Evolutionary conservation across 2,329 filamentous ascomycete genomes (phyloP), one percentile per base, ranked within the genome.

Genomic region (Sporothrix euskadiensis): DNA sequence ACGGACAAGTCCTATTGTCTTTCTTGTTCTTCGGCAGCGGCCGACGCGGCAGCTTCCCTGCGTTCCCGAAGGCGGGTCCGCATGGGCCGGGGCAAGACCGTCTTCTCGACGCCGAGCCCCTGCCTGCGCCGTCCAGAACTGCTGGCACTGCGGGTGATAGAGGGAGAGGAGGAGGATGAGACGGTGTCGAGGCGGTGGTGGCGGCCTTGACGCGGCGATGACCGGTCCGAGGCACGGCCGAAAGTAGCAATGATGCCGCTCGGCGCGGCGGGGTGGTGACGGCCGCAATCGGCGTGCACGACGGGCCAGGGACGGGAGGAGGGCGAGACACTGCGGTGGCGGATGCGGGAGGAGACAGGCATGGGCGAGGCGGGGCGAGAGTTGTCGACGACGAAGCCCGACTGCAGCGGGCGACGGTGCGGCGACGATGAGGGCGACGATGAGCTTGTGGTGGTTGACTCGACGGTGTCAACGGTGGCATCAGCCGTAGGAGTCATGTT

Each of bases 31-130:
- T 19, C 47, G 30, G 35, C 63, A 22, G 35, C 61, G 12, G 52
- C 63, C 12, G 39, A 57, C 3, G 61, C 71, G 26, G 80, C 83
- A 85, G 76, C 84, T 83, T 77, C 84, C 77, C 77, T 79, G 76
- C 75, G 78, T 75, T 76, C 77, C 73, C 69, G 79, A 78, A 56
- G 57, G 2, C 52, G 82, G 80, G 75, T 72, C 14, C 70, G 72
- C 65, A 73, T 72, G 14, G 74, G 66, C 16, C 72, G 30, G 26
- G 71, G 57, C 65, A 72, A 7, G n/a, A 59, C 49, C 9, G 69
- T n/a, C 69, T 74, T 74, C 19, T 71, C 57, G 56, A 73, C 52
- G 52, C 63, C 66, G 10, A 80, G 83, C 65, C 75, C 74, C 68
- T 81, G 81, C 73, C 81, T 79, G 75, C 78, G 76, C 26, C 75